phyloP scores from a whole-genome alignment of 139 green algal genomes.

The Eudorina sp. region DNA sequence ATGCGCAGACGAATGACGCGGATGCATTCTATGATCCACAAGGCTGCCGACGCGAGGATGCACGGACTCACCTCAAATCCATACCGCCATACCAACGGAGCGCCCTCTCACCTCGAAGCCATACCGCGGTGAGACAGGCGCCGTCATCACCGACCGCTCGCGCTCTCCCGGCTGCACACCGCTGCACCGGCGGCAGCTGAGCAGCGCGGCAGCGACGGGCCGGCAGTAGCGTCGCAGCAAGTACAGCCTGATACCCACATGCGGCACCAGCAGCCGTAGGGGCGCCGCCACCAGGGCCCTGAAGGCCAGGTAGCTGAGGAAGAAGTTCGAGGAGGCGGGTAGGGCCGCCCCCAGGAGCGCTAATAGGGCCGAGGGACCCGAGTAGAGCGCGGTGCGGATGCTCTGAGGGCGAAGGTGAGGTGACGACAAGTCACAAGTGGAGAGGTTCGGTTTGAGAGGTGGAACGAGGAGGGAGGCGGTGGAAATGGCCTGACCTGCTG shows the following conservation, averaged over 20 bases:
- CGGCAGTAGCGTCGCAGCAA: slow-evolving; percentile 54
- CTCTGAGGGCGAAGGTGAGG: not conserved
- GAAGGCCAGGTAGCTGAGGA: slow-evolving; percentile 75
- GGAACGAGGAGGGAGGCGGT: no score
- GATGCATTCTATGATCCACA: no score
- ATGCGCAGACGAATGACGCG: no score
- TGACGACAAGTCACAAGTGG: no score
- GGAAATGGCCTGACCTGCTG: no score
- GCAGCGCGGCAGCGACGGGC: not conserved
- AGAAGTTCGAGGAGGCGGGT: slow-evolving; percentile 89
- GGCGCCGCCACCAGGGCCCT: slow-evolving; percentile 25
- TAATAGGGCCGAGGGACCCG: slow-evolving; percentile 60
- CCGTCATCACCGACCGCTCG: slow-evolving; percentile 50
- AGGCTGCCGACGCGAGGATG: no score
- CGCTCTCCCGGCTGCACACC: not conserved
- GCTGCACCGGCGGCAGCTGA: not conserved
- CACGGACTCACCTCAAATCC: no score
- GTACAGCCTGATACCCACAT: slow-evolving; percentile 56
- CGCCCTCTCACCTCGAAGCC: slow-evolving; percentile 63
- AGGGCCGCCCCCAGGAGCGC: slow-evolving; percentile 77
- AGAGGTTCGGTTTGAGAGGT: no score
- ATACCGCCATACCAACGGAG: no score
- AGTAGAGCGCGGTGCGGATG: not conserved
- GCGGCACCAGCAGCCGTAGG: slow-evolving; percentile 53
- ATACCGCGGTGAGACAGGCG: slow-evolving; percentile 53